Conservation (phyloP, 441 rosid species). For the Gossypium laxum region DNA sequence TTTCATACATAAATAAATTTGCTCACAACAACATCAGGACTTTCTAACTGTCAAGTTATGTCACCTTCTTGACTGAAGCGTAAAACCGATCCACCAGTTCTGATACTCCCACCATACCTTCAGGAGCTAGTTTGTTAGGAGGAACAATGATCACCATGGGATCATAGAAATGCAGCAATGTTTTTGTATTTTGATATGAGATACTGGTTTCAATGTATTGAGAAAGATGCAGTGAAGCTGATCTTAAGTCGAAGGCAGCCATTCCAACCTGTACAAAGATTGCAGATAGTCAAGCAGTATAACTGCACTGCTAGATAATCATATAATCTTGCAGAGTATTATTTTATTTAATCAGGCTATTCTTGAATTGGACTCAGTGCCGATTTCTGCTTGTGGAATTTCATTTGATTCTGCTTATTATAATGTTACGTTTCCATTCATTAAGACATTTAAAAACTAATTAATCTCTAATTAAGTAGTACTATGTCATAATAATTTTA, state of each 20-base stretch:
- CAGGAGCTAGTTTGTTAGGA: conserved; percentile 77
- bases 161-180: conserved; percentile 76
- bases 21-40: neutral
- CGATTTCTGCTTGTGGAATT: neutral
- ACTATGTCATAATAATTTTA: neutral
- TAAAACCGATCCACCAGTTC: conserved; percentile 65
- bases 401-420: neutral
- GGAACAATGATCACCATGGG: conserved; percentile 74
- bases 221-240: conserved; percentile 85
- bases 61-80: conserved; percentile 64
- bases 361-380: neutral
- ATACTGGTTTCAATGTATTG: conserved; percentile 94
- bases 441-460: neutral
- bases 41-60: conserved; percentile 3
- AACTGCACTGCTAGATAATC: conserved; percentile 5
- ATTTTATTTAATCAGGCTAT: neutral
- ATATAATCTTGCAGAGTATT: neutral
- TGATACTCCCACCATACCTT: conserved; percentile 86
- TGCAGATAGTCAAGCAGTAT: conserved; percentile 10
- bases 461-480: neutral
- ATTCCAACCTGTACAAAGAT: conserved; percentile 60
- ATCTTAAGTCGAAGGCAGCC: conserved; percentile 87
- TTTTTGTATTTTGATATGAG: conserved; percentile 83
- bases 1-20: neutral
- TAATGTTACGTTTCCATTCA: neutral